These are phyloP conservation scores for Lasiosphaeria miniovina DNA, from an alignment of 495 filamentous ascomycete species.

Conservation along the genomic window DNA sequence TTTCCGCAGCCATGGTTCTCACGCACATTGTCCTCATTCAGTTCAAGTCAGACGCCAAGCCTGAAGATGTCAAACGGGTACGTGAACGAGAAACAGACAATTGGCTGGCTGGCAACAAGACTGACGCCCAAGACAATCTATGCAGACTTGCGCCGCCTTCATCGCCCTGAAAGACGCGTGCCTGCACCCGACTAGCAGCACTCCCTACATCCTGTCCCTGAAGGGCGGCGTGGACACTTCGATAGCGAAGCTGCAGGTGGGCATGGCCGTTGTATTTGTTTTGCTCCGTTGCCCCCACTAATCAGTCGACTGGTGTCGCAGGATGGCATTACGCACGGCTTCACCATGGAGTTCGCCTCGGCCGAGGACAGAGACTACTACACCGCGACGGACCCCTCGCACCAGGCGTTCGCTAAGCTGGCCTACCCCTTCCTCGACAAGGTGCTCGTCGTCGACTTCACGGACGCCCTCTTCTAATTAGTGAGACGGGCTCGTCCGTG, in stretches of 20 bases:
- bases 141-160: slow-evolving; percentile 26
- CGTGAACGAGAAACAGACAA: slow-evolving; percentile 13
- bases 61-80: slow-evolving; percentile 50
- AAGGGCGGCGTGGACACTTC: slow-evolving; percentile 65
- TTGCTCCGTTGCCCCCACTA: neutral
- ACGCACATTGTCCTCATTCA: slow-evolving; percentile 61
- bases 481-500: too few species aligned
- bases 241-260: slow-evolving; percentile 60
- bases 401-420: slow-evolving; percentile 43
- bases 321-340: slow-evolving; percentile 58
- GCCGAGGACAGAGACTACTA: slow-evolving; percentile 58
- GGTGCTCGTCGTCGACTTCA: slow-evolving; percentile 45
- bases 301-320: slow-evolving; percentile 19
- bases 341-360: slow-evolving; percentile 60
- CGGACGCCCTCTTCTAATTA: too few species aligned
- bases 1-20: slow-evolving; percentile 44
- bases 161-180: slow-evolving; percentile 43
- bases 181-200: slow-evolving; percentile 45
- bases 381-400: slow-evolving; percentile 46
- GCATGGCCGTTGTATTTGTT: slow-evolving; percentile 7
- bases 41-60: slow-evolving; percentile 48
- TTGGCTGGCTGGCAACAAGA: too few species aligned
- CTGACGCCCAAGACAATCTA: too few species aligned
- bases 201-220: slow-evolving; percentile 57
- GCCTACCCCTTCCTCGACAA: slow-evolving; percentile 36